phyloP scores from a whole-genome alignment of 139 green algal species.

The Volvox africanus region DNA sequence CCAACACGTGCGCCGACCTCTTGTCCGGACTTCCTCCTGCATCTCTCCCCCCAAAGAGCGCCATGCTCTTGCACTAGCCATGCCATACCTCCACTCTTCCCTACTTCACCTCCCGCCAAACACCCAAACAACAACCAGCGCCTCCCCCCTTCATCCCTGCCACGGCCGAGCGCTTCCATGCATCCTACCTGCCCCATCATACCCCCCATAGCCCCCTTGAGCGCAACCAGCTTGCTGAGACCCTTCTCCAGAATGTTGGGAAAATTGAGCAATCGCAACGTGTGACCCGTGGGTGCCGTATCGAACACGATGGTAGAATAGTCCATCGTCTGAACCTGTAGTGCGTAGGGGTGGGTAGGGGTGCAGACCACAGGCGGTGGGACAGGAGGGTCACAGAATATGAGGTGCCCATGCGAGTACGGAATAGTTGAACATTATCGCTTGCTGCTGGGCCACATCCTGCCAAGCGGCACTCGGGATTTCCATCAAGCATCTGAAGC shows the following conservation, averaged over 20 bases:
- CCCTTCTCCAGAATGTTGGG: slow-evolving; percentile 95
- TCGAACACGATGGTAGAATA: slow-evolving; percentile 97
- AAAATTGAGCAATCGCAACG: slow-evolving; percentile 96
- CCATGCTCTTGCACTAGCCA: too few species aligned
- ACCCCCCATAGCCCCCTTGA: slow-evolving; percentile 86
- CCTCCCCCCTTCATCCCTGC: slow-evolving; percentile 43
- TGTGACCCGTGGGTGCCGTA: slow-evolving; percentile 95
- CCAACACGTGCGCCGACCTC: too few species aligned
- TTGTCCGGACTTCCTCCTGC: too few species aligned
- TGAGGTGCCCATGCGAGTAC: too few species aligned
- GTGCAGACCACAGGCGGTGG: too few species aligned
- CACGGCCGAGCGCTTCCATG: not conserved
- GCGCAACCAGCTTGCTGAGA: slow-evolving; percentile 89
- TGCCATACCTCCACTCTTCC: not conserved
- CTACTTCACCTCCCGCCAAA: not conserved
- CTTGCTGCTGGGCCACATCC: too few species aligned
- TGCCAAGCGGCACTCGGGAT: too few species aligned
- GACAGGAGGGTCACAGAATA: too few species aligned
- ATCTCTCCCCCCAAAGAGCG: too few species aligned
- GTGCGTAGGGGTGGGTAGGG: not conserved
- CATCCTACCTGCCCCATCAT: slow-evolving; percentile 74
- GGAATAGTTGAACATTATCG: too few species aligned
- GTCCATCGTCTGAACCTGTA: slow-evolving; percentile 94
- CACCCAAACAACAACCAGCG: not conserved
- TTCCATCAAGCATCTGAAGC: too few species aligned